Percentiles rank a stretch among this genome's conserved stretches.
These are phyloP conservation scores for Chaetomidium leptoderma DNA, from an alignment of 495 filamentous ascomycete genomes.

Conservation along the genomic window DNA sequence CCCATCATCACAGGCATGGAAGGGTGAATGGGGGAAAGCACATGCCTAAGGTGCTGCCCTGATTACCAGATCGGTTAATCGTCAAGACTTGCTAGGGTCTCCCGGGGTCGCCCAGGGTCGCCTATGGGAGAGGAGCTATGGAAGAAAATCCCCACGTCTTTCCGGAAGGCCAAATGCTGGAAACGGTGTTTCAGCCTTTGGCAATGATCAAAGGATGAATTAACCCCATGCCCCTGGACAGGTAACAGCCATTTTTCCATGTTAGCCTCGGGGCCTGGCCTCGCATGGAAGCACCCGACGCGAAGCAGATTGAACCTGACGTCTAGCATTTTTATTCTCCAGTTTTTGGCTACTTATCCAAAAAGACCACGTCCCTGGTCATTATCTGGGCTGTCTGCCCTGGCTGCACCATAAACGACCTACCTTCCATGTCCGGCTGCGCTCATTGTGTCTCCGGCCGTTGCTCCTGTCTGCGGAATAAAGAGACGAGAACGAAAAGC, in stretches of 20 bases:
- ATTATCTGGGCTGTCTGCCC: not conserved
- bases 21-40: slow-evolving; percentile 10
- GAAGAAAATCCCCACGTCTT: slow-evolving; percentile 31
- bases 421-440: slow-evolving; percentile 37
- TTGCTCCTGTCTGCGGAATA: slow-evolving; percentile 28
- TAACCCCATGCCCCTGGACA: slow-evolving; percentile 27
- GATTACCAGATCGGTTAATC: slow-evolving; percentile 36
- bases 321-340: slow-evolving; percentile 6
- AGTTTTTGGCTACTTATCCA: not conserved
- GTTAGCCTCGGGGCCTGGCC: slow-evolving; percentile 27
- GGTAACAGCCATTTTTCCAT: slow-evolving; percentile 35
- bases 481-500: slow-evolving; percentile 26
- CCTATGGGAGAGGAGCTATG: slow-evolving; percentile 23
- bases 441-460: slow-evolving; percentile 32
- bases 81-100: slow-evolving; percentile 20
- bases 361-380: slow-evolving; percentile 3
- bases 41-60: slow-evolving; percentile 9
- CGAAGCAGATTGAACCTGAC: slow-evolving; percentile 7
- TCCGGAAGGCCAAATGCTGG: slow-evolving; percentile 33
- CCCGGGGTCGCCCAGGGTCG: slow-evolving; percentile 10
- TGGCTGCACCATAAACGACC: slow-evolving; percentile 5
- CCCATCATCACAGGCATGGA: slow-evolving; percentile 10
- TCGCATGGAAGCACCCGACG: slow-evolving; percentile 16
- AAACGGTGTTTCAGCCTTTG: slow-evolving; percentile 39
- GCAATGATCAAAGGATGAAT: slow-evolving; percentile 41